Evolutionary conservation across 495 filamentous ascomycete species (phyloP).

Genomic region (Cercophora samala): DNA sequence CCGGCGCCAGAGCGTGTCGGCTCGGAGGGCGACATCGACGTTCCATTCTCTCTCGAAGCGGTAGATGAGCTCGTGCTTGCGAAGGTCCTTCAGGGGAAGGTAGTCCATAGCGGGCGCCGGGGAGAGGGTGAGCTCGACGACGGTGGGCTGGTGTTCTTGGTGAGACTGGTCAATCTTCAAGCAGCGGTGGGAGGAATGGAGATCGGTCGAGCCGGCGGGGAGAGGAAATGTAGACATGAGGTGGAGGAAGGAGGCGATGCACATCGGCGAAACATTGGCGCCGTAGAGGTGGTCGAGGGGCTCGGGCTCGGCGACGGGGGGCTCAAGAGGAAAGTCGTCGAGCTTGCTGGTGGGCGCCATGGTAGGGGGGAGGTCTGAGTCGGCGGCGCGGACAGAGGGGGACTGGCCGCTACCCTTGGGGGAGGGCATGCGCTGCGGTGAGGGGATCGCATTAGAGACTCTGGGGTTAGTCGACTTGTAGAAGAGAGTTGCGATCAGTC

Average conservation of each 20-base stretch:
- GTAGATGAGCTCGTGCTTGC: slow-evolving; percentile 76
- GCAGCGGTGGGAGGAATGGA: slow-evolving; percentile 66
- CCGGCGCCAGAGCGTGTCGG: slow-evolving; percentile 66
- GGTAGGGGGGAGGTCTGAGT: slow-evolving; percentile 48
- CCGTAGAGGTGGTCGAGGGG: slow-evolving; percentile 75
- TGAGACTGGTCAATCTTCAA: slow-evolving; percentile 53
- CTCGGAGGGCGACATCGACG: slow-evolving; percentile 72
- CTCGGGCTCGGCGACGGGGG: slow-evolving; percentile 58
- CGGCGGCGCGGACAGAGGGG: slow-evolving; percentile 29
- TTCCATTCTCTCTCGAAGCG: slow-evolving; percentile 84
- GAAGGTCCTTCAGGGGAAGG: slow-evolving; percentile 63
- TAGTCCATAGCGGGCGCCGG: slow-evolving; percentile 65
- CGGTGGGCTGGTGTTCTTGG: slow-evolving; percentile 50
- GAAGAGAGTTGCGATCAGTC: slow-evolving; percentile 64
- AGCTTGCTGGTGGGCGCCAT: slow-evolving; percentile 63
- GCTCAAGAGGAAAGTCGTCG: slow-evolving; percentile 68
- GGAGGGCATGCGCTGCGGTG: slow-evolving; percentile 30
- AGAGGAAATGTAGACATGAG: slow-evolving; percentile 66
- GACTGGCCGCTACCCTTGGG: slow-evolving; percentile 26
- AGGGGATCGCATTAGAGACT: slow-evolving; percentile 32
- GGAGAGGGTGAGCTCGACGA: slow-evolving; percentile 68
- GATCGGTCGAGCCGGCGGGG: slow-evolving; percentile 52
- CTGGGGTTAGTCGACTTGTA: slow-evolving; percentile 54
- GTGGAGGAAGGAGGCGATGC: slow-evolving; percentile 77
- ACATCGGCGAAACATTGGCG: slow-evolving; percentile 70